Conservation (phyloP, 148 eudicot genomes). For the Vaccinium corymbosum region DNA sequence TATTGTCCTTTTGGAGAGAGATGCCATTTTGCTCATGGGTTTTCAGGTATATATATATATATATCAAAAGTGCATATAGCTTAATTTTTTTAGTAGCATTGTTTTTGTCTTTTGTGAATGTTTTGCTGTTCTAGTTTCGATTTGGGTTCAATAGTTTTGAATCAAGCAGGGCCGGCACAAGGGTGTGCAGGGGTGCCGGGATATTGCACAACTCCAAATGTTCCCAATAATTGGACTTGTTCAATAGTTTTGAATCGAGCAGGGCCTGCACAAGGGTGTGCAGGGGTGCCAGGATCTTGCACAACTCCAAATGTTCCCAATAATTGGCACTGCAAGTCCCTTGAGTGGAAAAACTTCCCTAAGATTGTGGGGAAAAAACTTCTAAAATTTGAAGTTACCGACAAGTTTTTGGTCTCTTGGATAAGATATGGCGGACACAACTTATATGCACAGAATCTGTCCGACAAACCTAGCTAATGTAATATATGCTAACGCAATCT, state of each 20-base stretch:
- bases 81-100: background rate
- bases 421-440: background rate
- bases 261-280: too few species aligned
- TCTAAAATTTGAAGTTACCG: background rate
- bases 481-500: background rate
- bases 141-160: background rate
- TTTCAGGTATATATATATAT: constrained; percentile 45
- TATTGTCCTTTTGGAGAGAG: constrained; percentile 71
- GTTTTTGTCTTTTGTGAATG: background rate
- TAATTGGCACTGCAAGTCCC: background rate
- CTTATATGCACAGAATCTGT: background rate
- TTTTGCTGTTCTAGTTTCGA: background rate
- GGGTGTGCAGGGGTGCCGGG: background rate
- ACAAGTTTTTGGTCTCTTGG: background rate
- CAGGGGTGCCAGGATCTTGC: too few species aligned
- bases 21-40: constrained; percentile 91
- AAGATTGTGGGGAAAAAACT: background rate
- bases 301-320: background rate
- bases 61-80: background rate
- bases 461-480: background rate
- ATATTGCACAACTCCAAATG: background rate
- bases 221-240: background rate
- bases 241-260: too few species aligned
- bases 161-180: background rate
- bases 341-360: background rate